Conservation (phyloP, 495 filamentous ascomycete species). For the Talaromyces proteolyticus region DNA sequence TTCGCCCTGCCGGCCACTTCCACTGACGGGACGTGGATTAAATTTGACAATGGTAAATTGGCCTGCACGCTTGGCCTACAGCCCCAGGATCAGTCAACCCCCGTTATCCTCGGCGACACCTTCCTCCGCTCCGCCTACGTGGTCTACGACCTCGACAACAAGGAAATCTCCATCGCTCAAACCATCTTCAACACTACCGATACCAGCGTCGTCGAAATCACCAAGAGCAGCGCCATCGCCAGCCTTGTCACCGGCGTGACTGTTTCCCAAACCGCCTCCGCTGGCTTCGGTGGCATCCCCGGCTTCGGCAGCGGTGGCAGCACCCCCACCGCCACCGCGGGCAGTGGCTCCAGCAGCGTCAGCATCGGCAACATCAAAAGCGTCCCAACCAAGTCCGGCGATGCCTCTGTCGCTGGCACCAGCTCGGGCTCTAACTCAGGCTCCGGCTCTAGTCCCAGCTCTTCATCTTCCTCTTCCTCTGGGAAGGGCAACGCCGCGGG, state of each 20-base stretch:
- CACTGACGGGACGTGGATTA: slow-evolving; percentile 21
- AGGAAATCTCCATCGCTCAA: slow-evolving; percentile 67
- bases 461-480: too few species aligned
- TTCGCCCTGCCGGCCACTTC: slow-evolving; percentile 53
- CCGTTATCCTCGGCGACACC: slow-evolving; percentile 66
- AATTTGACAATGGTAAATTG: slow-evolving; percentile 6
- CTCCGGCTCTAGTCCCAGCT: too few species aligned
- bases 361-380: not conserved
- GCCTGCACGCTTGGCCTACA: slow-evolving; percentile 33
- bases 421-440: too few species aligned
- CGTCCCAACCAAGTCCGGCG: not conserved
- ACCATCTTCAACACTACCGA: slow-evolving; percentile 53
- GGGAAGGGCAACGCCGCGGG: not conserved
- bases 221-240: slow-evolving; percentile 26
- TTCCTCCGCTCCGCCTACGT: slow-evolving; percentile 74
- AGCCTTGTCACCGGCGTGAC: slow-evolving; percentile 48
- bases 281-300: not conserved
- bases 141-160: slow-evolving; percentile 68
- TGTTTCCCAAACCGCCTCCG: slow-evolving; percentile 18
- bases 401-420: too few species aligned
- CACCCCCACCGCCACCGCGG: not conserved
- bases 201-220: slow-evolving; percentile 8
- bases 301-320: not conserved
- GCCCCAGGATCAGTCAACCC: slow-evolving; percentile 46
- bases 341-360: not conserved